Base-by-base conservation (phyloP, 1,284 basidiomycete genomes). In the Megacollybia platyphylla region DNA sequence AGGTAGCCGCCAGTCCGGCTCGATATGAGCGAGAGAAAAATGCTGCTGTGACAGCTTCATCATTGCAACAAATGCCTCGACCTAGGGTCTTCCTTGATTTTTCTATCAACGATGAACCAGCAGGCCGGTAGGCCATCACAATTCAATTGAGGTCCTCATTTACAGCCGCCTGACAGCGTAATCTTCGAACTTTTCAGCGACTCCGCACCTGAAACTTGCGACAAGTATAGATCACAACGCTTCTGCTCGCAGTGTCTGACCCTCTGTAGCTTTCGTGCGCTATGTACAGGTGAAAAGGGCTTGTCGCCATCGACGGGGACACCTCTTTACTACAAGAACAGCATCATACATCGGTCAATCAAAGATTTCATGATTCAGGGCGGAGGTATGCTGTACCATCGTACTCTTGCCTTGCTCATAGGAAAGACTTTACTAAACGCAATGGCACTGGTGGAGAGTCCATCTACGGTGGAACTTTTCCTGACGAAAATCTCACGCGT, bases 201-300 rank as follows among this genome's bases (percentile, higher is more conserved):
- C 55, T 67, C 67, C 4, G 80, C 77, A 3, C 91, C 91, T 6
- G 84, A 83, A 61, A 90, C 90, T 4, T 73, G 71, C 43, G 91
- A 93, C 66, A 94, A 94, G 86, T 88, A 51, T 1, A 48, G 72
- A 53, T 29, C 32, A 36, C 20, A 35, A 26, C 37, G n/a, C 34
- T 6, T 6, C 11, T 35, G 15, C 28, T 44, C 40, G 15, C 10
- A 44, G 30, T 7, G 32, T 48, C 10, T 41, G 26, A 36, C 36
- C 24, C 28, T 42, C 36, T 36, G 4, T 51, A 90, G 87, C 64
- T 96, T 96, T 57, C 79, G 89, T 38, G 81, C 81, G 7, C 66
- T 96, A 45, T 91, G 87, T 58, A 93, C 89, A 0, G 91, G 90
- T 9, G 86, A 92, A 57, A 82, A 79, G 54, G 88, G 89, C 10